Percentiles rank a stretch among this genome's conserved stretches.
Conservation (phyloP, 164 flowering plant species). For the Aristolochia californica region DNA sequence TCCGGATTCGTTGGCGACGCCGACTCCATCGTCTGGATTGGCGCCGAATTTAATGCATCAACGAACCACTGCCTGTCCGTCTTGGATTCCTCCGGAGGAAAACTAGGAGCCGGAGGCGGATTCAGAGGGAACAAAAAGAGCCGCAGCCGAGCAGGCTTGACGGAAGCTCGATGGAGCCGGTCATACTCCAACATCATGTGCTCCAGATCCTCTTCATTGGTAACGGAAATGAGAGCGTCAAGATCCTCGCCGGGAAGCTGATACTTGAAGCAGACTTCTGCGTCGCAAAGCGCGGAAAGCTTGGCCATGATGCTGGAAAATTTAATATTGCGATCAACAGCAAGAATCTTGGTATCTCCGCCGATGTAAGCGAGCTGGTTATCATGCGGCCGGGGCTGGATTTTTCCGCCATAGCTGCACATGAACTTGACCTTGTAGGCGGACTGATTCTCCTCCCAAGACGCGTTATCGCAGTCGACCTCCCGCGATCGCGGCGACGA, state of each 20-base stretch:
- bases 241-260: constrained; percentile 84
- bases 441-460: constrained; percentile 47
- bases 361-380: constrained; percentile 68
- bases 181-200: constrained; percentile 85
- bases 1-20: constrained; percentile 28
- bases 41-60: constrained; percentile 62
- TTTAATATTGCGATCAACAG: constrained; percentile 50
- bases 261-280: constrained; percentile 49
- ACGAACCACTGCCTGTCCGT: constrained; percentile 65
- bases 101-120: no score
- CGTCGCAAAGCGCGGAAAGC: constrained; percentile 31
- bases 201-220: constrained; percentile 74
- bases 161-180: constrained; percentile 38
- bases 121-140: constrained; percentile 39
- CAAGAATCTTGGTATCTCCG: constrained; percentile 76
- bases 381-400: constrained; percentile 63
- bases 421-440: constrained; percentile 60
- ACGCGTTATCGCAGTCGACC: constrained; percentile 38
- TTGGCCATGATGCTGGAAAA: constrained; percentile 30
- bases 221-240: constrained; percentile 74
- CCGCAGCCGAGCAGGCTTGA: constrained; percentile 57
- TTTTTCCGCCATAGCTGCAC: constrained; percentile 86
- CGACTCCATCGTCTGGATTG: constrained; percentile 20
- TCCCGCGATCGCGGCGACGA: constrained; percentile 76
- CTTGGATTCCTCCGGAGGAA: constrained; percentile 21